Base-by-base conservation (phyloP, 75 land plant genomes). In the Ceratopteris richardii region DNA sequence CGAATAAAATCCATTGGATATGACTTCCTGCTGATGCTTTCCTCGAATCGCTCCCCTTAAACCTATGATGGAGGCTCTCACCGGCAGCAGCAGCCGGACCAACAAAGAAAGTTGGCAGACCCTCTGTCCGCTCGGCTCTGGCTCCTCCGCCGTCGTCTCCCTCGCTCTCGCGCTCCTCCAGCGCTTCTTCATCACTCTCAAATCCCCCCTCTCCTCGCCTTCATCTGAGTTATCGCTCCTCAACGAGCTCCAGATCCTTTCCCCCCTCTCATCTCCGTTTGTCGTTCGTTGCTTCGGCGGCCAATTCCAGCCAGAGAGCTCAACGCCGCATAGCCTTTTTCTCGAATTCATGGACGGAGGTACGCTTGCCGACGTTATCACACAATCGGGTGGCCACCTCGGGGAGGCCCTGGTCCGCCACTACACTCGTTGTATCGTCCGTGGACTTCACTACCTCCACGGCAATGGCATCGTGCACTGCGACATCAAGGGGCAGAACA, bases 261-360 rank as follows among this genome's bases (percentile, higher is more conserved):
- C n/a, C n/a, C n/a, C n/a, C n/a, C n/a, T n/a, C 33, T 46, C 18
- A 18, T 77, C 75, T 43, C 78, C 81, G 7, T 41, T 48, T 27
- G n/a, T 89, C 20, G 69, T 89, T 29, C 44, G 43, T 2, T 85
- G 69, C 60, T 31, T 68, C 21, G 89, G 89, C 20, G 51, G 92
- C 77, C 23, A 36, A 54, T 16, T 57, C 51, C 29, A n/a, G n/a
- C n/a, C n/a, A n/a, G n/a, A n/a, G n/a, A n/a, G n/a, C n/a, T n/a
- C n/a, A n/a, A n/a, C n/a, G n/a, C 31, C 29, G 10, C 14, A 59
- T 42, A 78, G 59, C 66, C 24, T 60, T 9, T 63, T 63, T 56
- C 50, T 83, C 19, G 88, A 85, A 73, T 85, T 67, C 60, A 76
- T 70, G 17, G 29, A 70, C 46, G 61, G 77, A n/a, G 88, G 88